These are phyloP conservation scores for barrel medic (Medicago truncatula) DNA, from an alignment of 306 rosid genomes.

Conservation along the genomic window MtrunA17r5.0-ANR NC_053048.1:37592501-37593000, in stretches of 20 bases:
- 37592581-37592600: slow-evolving; percentile 25
- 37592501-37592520: slow-evolving; percentile 54
- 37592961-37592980: slow-evolving; percentile 50
- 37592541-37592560: slow-evolving; percentile 11
- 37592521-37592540: slow-evolving; percentile 25
- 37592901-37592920: slow-evolving; percentile 60
- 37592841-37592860: slow-evolving; percentile 55
- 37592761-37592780: slow-evolving; percentile 7
- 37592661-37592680: slow-evolving; percentile 17
- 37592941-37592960: slow-evolving; percentile 58
- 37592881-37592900: slow-evolving; percentile 81
- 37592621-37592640: slow-evolving; percentile 50
- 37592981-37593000: slow-evolving; percentile 34
- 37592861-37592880: slow-evolving; percentile 88
- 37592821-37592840: slow-evolving; percentile 77
- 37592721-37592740: not conserved
- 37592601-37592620: slow-evolving; percentile 80
- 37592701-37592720: slow-evolving; percentile 58
- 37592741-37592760: not conserved
- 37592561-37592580: not conserved
- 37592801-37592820: slow-evolving; percentile 83
- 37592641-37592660: slow-evolving; percentile 48
- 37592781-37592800: slow-evolving; percentile 9
- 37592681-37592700: slow-evolving; percentile 48
- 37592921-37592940: slow-evolving; percentile 50